Evolutionary conservation across 164 flowering plant species (phyloP).

Genomic region (Vitis rotundifolia): DNA sequence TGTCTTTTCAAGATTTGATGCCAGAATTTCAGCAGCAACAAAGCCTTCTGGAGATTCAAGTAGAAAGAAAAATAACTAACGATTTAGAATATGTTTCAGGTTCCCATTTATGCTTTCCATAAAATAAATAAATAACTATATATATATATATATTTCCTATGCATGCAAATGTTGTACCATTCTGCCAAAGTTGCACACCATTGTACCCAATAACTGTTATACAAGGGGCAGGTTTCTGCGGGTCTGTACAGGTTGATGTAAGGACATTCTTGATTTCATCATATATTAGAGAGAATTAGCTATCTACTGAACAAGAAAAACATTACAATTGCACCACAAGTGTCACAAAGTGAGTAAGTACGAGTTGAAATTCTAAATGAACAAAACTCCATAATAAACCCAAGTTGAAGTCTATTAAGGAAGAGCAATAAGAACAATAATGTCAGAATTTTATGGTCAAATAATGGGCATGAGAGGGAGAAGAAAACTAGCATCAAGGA

Average conservation of each 20-base stretch:
- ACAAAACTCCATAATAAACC: background rate
- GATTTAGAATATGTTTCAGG: background rate
- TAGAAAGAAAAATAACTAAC: background rate
- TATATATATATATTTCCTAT: too few relatives aligned
- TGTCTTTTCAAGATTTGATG: conserved; percentile 63
- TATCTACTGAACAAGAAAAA: background rate
- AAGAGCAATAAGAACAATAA: background rate
- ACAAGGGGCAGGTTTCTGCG: conserved; percentile 65
- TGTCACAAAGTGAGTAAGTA: background rate
- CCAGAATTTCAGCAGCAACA: conserved; percentile 57
- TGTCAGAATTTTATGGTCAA: background rate
- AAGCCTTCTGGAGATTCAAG: conserved; percentile 54
- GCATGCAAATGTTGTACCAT: conserved; percentile 29
- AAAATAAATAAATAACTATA: conserved; percentile 21
- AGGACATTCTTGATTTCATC: conserved; percentile 19
- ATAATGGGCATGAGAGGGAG: background rate
- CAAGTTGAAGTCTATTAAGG: background rate
- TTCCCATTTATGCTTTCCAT: background rate
- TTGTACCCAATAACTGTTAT: conserved; percentile 77
- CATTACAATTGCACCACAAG: background rate
- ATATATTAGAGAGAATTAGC: background rate
- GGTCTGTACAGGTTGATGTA: conserved; percentile 58
- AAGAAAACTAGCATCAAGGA: too few relatives aligned
- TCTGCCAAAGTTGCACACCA: conserved; percentile 66
- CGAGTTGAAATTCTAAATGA: background rate